A percentile compares a stretch with the other conserved stretches of the same genome.
Conservation (phyloP, 2,329 filamentous ascomycete genomes). For the Stromatinia cepivora region DNA sequence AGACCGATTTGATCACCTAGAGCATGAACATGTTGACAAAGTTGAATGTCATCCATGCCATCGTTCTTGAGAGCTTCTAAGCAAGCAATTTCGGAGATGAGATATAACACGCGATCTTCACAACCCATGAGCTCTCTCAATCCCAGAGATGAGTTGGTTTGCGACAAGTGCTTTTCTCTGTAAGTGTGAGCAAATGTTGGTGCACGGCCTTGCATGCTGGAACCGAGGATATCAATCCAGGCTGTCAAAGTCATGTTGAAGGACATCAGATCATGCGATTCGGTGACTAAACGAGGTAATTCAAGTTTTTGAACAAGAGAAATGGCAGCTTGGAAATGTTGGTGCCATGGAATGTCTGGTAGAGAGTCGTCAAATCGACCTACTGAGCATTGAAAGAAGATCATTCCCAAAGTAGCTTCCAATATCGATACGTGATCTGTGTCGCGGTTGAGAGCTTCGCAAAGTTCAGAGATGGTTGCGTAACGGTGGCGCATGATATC, state of each 20-base stretch:
- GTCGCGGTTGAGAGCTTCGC: constrained; percentile 76
- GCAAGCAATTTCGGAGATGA: constrained; percentile 96
- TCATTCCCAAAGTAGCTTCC: constrained; percentile 90
- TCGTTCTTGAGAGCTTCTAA: constrained; percentile 83
- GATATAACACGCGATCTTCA: constrained; percentile 95
- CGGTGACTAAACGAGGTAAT: constrained; percentile 66
- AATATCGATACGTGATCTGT: constrained; percentile 84
- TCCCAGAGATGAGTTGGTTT: constrained; percentile 61
- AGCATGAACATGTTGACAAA: constrained; percentile 87
- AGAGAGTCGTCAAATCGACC: constrained; percentile 81
- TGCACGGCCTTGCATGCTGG: constrained; percentile 84
- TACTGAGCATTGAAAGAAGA: constrained; percentile 93
- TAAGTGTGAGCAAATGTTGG: constrained; percentile 94
- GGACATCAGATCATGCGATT: constrained; percentile 50
- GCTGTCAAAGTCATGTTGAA: constrained; percentile 95
- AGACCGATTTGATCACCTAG: constrained; percentile 83
- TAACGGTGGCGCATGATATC: constrained; percentile 93
- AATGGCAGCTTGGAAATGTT: constrained; percentile 90
- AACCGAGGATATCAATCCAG: constrained; percentile 96
- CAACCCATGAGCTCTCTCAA: constrained; percentile 95
- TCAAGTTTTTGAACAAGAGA: constrained; percentile 84
- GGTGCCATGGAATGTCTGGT: constrained; percentile 92
- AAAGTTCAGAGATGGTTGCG: constrained; percentile 82
- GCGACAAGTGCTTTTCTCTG: constrained; percentile 84
- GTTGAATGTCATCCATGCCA: constrained; percentile 79